Evolutionary conservation across 805 yeast species (phyloP), one percentile per base, ranked within the genome.

Genomic region (Candida rishiriensis): DNA sequence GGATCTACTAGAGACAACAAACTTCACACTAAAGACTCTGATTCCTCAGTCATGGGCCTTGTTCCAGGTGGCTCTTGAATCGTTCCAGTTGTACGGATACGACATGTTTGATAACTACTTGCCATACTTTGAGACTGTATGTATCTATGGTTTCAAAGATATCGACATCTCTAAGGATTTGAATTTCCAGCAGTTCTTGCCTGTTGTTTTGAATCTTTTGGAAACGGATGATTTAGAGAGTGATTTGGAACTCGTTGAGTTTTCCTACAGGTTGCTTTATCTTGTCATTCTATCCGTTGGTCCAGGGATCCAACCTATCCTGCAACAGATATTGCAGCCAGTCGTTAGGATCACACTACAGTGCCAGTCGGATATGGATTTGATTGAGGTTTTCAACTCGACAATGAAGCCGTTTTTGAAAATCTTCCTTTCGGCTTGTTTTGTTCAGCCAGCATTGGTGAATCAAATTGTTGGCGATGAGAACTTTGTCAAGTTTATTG

Each of bases 1-100:
- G 60, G 95, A 87, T 48, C 70, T 93, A 37, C 63, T 74, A 40
- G 83, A 78, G 57, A 79, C 87, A 39, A 83, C 82, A 42, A 81
- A 80, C 53, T 78, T 81, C 49, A 78, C 87, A 16, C 78, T 83
- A 14, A 66, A 70, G 46, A 46, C 50, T 15, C 53, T 65, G 34
- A 68, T 72, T 36, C 75, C 78, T 9, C 63, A 64, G 34, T 61
- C 73, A 53, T 75, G 81, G 81, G 61, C 56, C 11, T 53, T 76
- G 14, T 75, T 65, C 53, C 63, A 69, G 37, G 51, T 63, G 17
- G 69, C 72, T 43, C 58, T 76, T 38, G 68, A 66, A 8, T 63
- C 77, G 4, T 76, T 77, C 53, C 76, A 75, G 44, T 71, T 72
- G 30, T 77, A 73, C 56, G 83, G 81, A 1, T 65, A 56, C 41